Evolutionary conservation across 2,329 filamentous ascomycete species (phyloP).

Genomic region (Clonostachys rhizophaga): DNA sequence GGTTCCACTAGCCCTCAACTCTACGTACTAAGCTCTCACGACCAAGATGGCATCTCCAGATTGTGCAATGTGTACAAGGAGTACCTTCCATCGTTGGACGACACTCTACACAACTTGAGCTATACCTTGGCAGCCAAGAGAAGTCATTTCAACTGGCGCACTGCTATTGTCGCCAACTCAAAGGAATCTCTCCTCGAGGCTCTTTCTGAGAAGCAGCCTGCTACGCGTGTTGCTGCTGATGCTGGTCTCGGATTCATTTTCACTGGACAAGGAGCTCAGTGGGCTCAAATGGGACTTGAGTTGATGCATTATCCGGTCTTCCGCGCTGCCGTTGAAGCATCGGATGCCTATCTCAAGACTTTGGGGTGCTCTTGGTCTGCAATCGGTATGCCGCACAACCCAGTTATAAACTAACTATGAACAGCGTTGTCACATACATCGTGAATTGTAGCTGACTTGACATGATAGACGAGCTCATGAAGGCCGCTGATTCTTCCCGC

Average conservation of each 20-base stretch:
- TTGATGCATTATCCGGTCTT: conserved; percentile 12
- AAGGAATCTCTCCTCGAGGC: neutral
- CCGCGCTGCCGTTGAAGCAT: conserved; percentile 3
- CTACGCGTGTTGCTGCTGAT: neutral
- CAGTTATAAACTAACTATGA: conserved; percentile 1
- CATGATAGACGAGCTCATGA: conserved; percentile 10
- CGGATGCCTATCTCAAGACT: conserved; percentile 15
- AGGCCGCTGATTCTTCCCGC: conserved; percentile 3
- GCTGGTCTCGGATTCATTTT: conserved; percentile 14
- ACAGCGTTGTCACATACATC: conserved; percentile 2
- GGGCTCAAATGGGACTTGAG: conserved; percentile 22
- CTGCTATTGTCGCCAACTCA: conserved; percentile 4
- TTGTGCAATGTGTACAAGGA: conserved; percentile 1
- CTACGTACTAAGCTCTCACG: too few species aligned
- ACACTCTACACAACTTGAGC: conserved; percentile 1
- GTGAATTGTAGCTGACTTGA: neutral
- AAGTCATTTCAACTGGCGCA: conserved; percentile 1
- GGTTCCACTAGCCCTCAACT: too few species aligned
- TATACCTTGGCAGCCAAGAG: conserved; percentile 2
- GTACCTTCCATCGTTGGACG: neutral
- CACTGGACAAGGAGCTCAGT: conserved; percentile 26
- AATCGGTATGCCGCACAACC: conserved; percentile 1
- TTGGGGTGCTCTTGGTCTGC: conserved; percentile 18
- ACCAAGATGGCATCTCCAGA: neutral
- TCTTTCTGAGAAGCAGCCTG: conserved; percentile 1